Percentiles rank a stretch among this genome's conserved stretches.
Evolutionary conservation across 1,139 yeast genomes (phyloP).

Genomic region (Debaryomycetaceae sp.): DNA sequence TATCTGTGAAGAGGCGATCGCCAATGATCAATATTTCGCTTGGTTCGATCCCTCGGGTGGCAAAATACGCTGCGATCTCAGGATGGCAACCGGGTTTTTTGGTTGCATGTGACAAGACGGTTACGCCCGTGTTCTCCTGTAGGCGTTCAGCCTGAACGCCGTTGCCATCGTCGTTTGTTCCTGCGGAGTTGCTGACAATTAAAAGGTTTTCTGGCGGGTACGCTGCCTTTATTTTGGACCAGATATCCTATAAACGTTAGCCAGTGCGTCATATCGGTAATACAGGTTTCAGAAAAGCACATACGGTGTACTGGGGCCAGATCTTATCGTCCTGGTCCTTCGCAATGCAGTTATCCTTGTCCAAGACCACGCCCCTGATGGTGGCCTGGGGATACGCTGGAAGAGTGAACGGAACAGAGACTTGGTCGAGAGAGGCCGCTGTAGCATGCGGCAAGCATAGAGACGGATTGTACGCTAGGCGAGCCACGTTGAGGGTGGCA

Average conservation of each 20-base stretch:
- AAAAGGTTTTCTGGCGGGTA: slow-evolving; percentile 62
- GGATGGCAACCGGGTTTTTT: slow-evolving; percentile 85
- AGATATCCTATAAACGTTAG: slow-evolving; percentile 33
- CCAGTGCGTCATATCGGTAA: neutral
- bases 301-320: slow-evolving; percentile 56
- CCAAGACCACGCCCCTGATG: slow-evolving; percentile 76
- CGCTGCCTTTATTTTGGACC: slow-evolving; percentile 41
- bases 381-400: slow-evolving; percentile 10
- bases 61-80: slow-evolving; percentile 58
- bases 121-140: slow-evolving; percentile 61
- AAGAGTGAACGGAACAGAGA: slow-evolving; percentile 36
- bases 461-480: slow-evolving; percentile 52
- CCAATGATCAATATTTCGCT: slow-evolving; percentile 77
- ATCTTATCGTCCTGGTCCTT: slow-evolving; percentile 70
- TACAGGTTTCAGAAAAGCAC: slow-evolving; percentile 5
- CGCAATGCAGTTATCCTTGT: slow-evolving; percentile 94
- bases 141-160: slow-evolving; percentile 54
- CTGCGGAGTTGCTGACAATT: slow-evolving; percentile 90
- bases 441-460: slow-evolving; percentile 60
- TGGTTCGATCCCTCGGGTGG: slow-evolving; percentile 36
- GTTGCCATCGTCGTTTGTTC: slow-evolving; percentile 63
- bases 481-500: slow-evolving; percentile 59
- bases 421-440: slow-evolving; percentile 54
- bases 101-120: slow-evolving; percentile 65
- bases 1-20: slow-evolving; percentile 82